phyloP scores from a whole-genome alignment of 2,329 filamentous ascomycete species.

The Trichoderma citrinoviride region DNA sequence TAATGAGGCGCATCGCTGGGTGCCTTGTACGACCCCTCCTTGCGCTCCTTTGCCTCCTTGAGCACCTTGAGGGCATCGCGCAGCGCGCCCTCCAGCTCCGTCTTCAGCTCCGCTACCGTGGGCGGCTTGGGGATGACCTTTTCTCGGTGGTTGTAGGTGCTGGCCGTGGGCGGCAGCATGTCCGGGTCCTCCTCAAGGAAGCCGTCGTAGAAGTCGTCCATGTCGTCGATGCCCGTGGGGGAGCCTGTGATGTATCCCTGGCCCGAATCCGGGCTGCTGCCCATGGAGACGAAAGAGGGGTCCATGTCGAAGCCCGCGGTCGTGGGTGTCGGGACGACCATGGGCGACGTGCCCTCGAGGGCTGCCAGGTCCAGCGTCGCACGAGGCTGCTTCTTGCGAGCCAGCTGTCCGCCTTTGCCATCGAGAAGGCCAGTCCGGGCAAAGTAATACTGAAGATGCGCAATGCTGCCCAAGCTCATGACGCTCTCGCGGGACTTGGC shows the following conservation, averaged over 20 bases:
- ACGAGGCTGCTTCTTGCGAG: constrained; percentile 64
- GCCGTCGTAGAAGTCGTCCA: constrained; percentile 49
- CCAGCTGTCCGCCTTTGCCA: constrained; percentile 84
- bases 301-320: constrained; percentile 51
- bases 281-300: constrained; percentile 59
- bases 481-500: constrained; percentile 90
- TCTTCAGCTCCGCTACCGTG: constrained; percentile 73
- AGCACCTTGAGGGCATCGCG: constrained; percentile 67
- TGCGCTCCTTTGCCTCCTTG: constrained; percentile 51
- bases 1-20: constrained; percentile 32
- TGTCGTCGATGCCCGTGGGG: constrained; percentile 45
- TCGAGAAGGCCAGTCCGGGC: constrained; percentile 90
- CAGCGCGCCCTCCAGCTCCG: constrained; percentile 63
- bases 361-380: constrained; percentile 58
- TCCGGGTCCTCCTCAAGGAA: constrained; percentile 65
- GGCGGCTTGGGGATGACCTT: constrained; percentile 81
- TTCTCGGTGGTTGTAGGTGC: constrained; percentile 86
- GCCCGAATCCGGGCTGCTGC: constrained; percentile 56
- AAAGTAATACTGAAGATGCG: constrained; percentile 98
- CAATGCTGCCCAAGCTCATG: constrained; percentile 92
- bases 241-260: constrained; percentile 43
- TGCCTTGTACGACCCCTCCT: constrained; percentile 32
- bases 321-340: constrained; percentile 33
- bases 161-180: constrained; percentile 94
- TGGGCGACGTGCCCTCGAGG: constrained; percentile 39